Evolutionary conservation across 1,284 basidiomycete genomes (phyloP), one percentile per base, ranked within the genome.

Genomic region (Pseudozyma tsukubaensis): DNA sequence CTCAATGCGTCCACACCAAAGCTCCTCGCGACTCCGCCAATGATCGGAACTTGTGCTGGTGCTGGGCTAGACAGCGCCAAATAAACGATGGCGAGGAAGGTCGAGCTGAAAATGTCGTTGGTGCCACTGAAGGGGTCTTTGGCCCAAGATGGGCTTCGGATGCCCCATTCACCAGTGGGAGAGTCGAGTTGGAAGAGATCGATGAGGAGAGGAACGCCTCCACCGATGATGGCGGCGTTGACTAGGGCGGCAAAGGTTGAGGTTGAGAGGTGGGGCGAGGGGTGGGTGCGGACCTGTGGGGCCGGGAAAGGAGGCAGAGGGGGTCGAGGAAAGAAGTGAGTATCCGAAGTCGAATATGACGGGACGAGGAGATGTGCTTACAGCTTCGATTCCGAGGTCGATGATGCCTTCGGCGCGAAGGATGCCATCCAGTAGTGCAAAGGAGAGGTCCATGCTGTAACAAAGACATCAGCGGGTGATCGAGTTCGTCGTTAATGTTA

Each of bases 351-450:
- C 24, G 9, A 18, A 34, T 16, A 45, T 36, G 13, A 44, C 14
- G 16, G 47, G 44, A 5, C 29, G 36, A n/a, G 40, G n/a, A 16
- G 36, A 18, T 64, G 35, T 8, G 44, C 64, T 54, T 42, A 76
- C 75, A 1, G 43, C 50, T 18, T 73, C 61, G 19, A 79, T 57
- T 18, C 78, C 78, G 12, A 79, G 62, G 18, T 61, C 59, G 29
- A 69, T 70, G 55, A 82, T 76, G 19, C 74, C 80, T 45, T 82
- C 80, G 16, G 74, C 56, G 44, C 80, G 66, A 35, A 75, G 72
- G 34, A 79, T 19, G 36, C 74, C 77, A 44, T 82, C 80, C 8
- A 81, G 59, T 0, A 61, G 43, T 2, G 71, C 59, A 32, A 79
- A 72, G 2, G 57, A 24, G 44, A 79, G 51, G 36, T 82, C 78